phyloP scores from a whole-genome alignment of 2,329 filamentous ascomycete genomes.

The Meredithiella fracta region DNA sequence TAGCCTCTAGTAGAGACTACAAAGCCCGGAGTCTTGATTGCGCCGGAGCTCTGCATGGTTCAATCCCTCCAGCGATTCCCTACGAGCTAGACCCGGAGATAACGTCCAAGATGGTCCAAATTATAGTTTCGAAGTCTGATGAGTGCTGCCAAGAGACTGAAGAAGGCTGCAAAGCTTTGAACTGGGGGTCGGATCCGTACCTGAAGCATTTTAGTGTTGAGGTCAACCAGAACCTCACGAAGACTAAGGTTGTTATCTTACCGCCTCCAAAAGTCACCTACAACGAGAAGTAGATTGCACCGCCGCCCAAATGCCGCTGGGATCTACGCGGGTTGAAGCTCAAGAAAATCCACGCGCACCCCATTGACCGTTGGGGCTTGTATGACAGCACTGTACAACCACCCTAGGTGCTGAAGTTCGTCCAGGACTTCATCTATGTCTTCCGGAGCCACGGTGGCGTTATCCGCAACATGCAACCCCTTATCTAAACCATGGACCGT shows the following conservation, averaged over 20 bases:
- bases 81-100: constrained; percentile 47
- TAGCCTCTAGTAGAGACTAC: constrained; percentile 43
- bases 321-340: constrained; percentile 60
- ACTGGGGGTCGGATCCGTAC: constrained; percentile 53
- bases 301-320: constrained; percentile 62
- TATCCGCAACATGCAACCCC: constrained; percentile 21
- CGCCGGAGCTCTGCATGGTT: constrained; percentile 43
- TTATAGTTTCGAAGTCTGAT: constrained; percentile 63
- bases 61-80: constrained; percentile 41
- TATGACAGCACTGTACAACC: constrained; percentile 33
- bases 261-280: constrained; percentile 37
- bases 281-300: constrained; percentile 33
- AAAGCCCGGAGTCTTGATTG: constrained; percentile 34
- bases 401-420: constrained; percentile 20
- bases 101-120: constrained; percentile 80
- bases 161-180: constrained; percentile 46
- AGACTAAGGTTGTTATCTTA: constrained; percentile 54
- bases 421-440: constrained; percentile 26
- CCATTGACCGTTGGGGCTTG: constrained; percentile 60
- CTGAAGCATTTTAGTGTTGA: constrained; percentile 58
- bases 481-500: constrained; percentile 19
- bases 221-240: constrained; percentile 47
- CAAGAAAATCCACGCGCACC: constrained; percentile 41
- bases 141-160: constrained; percentile 54
- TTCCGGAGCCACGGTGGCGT: constrained; percentile 36